Conservation (phyloP, 805 yeast genomes). For the Candida chauliodis region DNA sequence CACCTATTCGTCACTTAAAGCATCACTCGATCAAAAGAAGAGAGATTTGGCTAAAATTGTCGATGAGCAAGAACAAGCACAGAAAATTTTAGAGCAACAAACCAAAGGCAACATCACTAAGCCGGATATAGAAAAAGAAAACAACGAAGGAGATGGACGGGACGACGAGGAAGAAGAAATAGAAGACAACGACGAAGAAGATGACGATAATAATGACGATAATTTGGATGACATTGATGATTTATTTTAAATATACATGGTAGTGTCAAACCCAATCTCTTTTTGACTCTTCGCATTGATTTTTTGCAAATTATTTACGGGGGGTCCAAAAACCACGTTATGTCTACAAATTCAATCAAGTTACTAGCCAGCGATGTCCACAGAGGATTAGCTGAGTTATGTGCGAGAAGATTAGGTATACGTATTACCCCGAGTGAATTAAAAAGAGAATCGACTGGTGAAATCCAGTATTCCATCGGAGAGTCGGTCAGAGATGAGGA, state of each 20-base stretch:
- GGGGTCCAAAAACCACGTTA: constrained; percentile 18
- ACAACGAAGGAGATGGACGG: constrained; percentile 26
- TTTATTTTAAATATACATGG: constrained; percentile 19
- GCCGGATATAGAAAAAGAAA: constrained; percentile 33
- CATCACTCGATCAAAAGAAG: constrained; percentile 78
- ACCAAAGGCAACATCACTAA: constrained; percentile 25
- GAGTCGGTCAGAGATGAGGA: constrained; percentile 86
- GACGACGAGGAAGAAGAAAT: constrained; percentile 23
- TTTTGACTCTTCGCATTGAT: constrained; percentile 3
- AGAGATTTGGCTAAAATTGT: constrained; percentile 47
- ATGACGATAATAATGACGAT: constrained; percentile 14
- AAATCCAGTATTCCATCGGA: constrained; percentile 67
- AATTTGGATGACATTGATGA: constrained; percentile 37
- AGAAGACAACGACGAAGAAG: constrained; percentile 27
- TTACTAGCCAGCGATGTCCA: constrained; percentile 71
- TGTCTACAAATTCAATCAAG: constrained; percentile 65
- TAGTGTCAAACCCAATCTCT: background rate
- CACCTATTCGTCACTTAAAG: constrained; percentile 70
- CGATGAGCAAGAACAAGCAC: constrained; percentile 26
- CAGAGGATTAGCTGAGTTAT: constrained; percentile 73
- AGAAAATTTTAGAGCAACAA: constrained; percentile 19
- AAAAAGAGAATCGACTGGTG: constrained; percentile 78
- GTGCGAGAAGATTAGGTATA: constrained; percentile 66
- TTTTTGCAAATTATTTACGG: background rate
- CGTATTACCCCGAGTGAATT: constrained; percentile 66